Percentiles rank a stretch among this genome's conserved stretches.
Evolutionary conservation across 306 rosid genomes (phyloP).

Genomic region (Malus asiatica): DNA sequence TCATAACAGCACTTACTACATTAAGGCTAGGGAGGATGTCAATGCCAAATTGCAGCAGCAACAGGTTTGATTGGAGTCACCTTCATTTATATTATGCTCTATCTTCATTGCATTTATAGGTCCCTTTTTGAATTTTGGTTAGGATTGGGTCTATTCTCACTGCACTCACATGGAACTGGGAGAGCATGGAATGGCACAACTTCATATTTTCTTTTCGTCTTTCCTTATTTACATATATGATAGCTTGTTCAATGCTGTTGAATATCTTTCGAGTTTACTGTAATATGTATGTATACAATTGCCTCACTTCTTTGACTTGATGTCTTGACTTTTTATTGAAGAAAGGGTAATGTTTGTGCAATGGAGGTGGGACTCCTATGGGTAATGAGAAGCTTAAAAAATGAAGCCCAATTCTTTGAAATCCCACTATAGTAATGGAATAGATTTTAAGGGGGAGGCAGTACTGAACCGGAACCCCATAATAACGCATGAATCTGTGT

Average conservation of each 20-base stretch:
- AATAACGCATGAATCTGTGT: background rate
- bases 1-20: conserved; percentile 49
- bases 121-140: conserved; percentile 24
- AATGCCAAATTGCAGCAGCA: conserved; percentile 47
- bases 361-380: background rate
- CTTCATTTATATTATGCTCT: conserved; percentile 6
- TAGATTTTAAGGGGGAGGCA: too few relatives aligned
- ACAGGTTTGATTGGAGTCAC: conserved; percentile 40
- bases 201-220: background rate
- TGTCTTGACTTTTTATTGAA: background rate
- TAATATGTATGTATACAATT: background rate
- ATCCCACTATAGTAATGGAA: too few relatives aligned
- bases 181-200: conserved; percentile 42
- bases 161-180: conserved; percentile 26
- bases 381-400: too few relatives aligned
- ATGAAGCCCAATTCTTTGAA: too few relatives aligned
- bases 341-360: background rate
- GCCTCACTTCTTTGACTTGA: background rate
- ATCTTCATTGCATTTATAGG: background rate
- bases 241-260: background rate
- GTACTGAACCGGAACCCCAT: too few relatives aligned
- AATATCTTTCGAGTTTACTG: background rate
- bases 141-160: conserved; percentile 53
- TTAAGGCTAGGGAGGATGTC: conserved; percentile 42
- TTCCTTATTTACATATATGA: background rate